These are phyloP conservation scores for Trypanosoma mega DNA, from an alignment of 208 protist genomes.

Conservation along the genomic window DNA sequence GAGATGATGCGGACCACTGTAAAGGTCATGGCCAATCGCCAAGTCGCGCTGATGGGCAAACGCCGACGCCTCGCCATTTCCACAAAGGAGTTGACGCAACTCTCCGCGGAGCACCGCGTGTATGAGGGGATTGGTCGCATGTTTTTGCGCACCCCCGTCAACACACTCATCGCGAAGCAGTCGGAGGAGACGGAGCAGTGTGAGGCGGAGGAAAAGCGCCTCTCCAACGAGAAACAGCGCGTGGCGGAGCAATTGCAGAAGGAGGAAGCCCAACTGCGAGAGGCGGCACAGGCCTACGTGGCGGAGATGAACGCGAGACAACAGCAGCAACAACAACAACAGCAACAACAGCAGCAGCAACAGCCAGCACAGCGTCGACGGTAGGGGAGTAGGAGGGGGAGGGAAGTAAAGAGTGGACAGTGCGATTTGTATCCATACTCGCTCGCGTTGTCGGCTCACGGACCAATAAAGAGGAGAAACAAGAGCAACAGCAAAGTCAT, in stretches of 20 bases:
- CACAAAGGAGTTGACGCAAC: slow-evolving; percentile 65
- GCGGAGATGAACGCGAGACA: slow-evolving; percentile 54
- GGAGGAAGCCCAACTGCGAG: slow-evolving; percentile 74
- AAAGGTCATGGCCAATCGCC: slow-evolving; percentile 80
- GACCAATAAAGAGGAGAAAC: slow-evolving; percentile 3
- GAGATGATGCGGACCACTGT: slow-evolving; percentile 70
- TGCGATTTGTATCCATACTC: background rate
- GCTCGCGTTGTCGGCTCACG: background rate
- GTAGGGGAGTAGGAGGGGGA: slow-evolving; percentile 1
- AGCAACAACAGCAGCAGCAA: slow-evolving; percentile 25
- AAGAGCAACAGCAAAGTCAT: slow-evolving; percentile 10
- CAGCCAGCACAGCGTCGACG: no score
- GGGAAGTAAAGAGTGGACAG: background rate
- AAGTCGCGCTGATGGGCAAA: slow-evolving; percentile 61
- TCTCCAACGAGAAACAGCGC: slow-evolving; percentile 82
- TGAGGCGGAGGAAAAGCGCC: slow-evolving; percentile 74
- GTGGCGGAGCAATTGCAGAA: slow-evolving; percentile 62
- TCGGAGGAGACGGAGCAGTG: slow-evolving; percentile 61
- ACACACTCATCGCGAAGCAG: slow-evolving; percentile 68
- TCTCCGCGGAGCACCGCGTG: slow-evolving; percentile 65
- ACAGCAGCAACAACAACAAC: slow-evolving; percentile 31
- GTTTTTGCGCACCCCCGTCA: slow-evolving; percentile 67
- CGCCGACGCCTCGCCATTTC: slow-evolving; percentile 80
- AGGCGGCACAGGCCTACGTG: slow-evolving; percentile 63
- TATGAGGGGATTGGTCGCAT: slow-evolving; percentile 82